A percentile compares a stretch with the other conserved stretches of the same genome.
phyloP scores from a whole-genome alignment of 2,329 filamentous ascomycete species.

The Spiromastix sp. region DNA sequence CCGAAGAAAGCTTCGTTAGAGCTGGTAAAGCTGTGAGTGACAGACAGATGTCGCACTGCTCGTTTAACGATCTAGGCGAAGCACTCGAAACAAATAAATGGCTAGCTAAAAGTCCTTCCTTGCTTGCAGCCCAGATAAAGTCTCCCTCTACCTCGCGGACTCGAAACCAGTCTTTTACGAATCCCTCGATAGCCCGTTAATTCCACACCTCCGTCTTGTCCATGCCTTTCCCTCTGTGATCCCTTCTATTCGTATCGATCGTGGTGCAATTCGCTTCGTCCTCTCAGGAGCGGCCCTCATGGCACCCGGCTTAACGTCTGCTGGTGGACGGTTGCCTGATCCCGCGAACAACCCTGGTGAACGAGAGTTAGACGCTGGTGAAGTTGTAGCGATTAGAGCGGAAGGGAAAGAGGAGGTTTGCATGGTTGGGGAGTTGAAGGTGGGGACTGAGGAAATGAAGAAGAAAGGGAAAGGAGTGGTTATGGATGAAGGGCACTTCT shows the following conservation, averaged over 20 bases:
- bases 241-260: slow-evolving; percentile 77
- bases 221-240: slow-evolving; percentile 84
- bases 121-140: slow-evolving; percentile 61
- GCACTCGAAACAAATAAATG: not conserved
- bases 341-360: slow-evolving; percentile 27
- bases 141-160: slow-evolving; percentile 77
- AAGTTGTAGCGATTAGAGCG: slow-evolving; percentile 78
- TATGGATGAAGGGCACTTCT: slow-evolving; percentile 84
- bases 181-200: slow-evolving; percentile 62
- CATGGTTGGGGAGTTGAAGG: slow-evolving; percentile 72
- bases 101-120: not conserved
- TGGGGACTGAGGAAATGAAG: slow-evolving; percentile 85
- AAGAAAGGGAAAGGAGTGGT: slow-evolving; percentile 88
- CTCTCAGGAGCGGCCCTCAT: slow-evolving; percentile 88
- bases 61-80: not conserved
- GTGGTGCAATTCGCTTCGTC: slow-evolving; percentile 94
- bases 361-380: slow-evolving; percentile 62
- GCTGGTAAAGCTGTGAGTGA: slow-evolving; percentile 65
- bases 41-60: slow-evolving; percentile 13
- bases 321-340: slow-evolving; percentile 68
- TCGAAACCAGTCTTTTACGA: slow-evolving; percentile 81
- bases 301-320: slow-evolving; percentile 82
- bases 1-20: slow-evolving; percentile 90
- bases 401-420: slow-evolving; percentile 92
- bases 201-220: slow-evolving; percentile 81